phyloP scores from a whole-genome alignment of 2,329 filamentous ascomycete species.

The Eutypa lata region DNA sequence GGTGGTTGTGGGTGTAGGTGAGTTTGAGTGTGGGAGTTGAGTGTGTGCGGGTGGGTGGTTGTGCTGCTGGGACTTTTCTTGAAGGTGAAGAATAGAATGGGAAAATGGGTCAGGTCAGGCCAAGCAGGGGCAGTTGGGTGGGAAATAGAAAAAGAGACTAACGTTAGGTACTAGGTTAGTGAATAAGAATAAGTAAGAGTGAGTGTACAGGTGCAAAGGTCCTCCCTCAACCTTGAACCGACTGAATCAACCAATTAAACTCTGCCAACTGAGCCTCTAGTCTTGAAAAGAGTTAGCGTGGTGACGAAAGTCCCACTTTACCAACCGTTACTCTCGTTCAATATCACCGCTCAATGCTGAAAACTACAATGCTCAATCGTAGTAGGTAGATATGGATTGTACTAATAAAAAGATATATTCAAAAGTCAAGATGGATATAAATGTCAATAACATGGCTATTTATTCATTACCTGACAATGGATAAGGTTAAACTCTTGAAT shows the following conservation, averaged over 20 bases:
- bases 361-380: no score
- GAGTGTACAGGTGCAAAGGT: no score
- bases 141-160: not conserved
- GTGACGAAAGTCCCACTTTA: not conserved
- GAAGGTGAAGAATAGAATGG: not conserved
- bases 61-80: constrained; percentile 1
- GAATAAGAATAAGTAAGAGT: no score
- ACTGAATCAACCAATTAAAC: not conserved
- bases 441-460: no score
- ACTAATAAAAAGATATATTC: no score
- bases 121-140: not conserved
- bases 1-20: constrained; percentile 2
- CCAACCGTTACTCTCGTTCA: not conserved
- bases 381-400: no score
- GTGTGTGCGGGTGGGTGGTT: constrained; percentile 1
- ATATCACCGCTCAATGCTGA: no score
- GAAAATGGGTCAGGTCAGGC: not conserved
- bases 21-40: not conserved
- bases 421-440: no score
- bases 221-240: not conserved
- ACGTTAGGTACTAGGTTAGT: no score
- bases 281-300: not conserved
- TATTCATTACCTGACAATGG: no score
- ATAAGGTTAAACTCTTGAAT: no score
- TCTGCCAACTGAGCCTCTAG: not conserved